phyloP scores from a whole-genome alignment of 208 protist species.

The Leishmania arabica region DNA sequence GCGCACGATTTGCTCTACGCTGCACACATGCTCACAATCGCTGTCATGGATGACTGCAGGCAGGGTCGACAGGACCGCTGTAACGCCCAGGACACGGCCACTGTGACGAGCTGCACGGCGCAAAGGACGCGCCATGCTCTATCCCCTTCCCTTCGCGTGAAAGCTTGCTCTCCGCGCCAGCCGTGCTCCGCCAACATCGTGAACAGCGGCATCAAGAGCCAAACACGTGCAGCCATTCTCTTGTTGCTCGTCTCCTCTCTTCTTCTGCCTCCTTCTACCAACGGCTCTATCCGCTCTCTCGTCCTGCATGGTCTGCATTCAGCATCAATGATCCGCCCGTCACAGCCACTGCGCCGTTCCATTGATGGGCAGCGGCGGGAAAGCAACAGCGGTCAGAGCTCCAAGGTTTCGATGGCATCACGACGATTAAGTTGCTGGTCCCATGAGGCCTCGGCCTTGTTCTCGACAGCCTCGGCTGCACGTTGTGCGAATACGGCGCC shows the following conservation, averaged over 20 bases:
- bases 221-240: too few species aligned
- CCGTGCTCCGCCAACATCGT: background rate
- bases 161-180: background rate
- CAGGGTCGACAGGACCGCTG: background rate
- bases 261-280: background rate
- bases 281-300: background rate
- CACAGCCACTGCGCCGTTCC: constrained; percentile 24
- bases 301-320: background rate
- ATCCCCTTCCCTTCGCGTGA: background rate
- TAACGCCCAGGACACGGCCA: background rate
- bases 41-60: background rate
- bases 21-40: background rate
- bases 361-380: constrained; percentile 5
- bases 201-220: background rate
- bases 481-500: background rate
- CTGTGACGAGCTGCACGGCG: background rate
- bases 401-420: background rate
- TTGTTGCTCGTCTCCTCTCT: background rate
- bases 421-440: background rate
- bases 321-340: constrained; percentile 17
- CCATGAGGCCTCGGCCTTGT: background rate
- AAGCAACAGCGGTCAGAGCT: background rate
- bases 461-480: background rate
- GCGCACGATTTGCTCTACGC: constrained; percentile 8
- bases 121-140: background rate